phyloP scores from a whole-genome alignment of 2,329 filamentous ascomycete genomes.

The Claviceps quebecensis region DNA sequence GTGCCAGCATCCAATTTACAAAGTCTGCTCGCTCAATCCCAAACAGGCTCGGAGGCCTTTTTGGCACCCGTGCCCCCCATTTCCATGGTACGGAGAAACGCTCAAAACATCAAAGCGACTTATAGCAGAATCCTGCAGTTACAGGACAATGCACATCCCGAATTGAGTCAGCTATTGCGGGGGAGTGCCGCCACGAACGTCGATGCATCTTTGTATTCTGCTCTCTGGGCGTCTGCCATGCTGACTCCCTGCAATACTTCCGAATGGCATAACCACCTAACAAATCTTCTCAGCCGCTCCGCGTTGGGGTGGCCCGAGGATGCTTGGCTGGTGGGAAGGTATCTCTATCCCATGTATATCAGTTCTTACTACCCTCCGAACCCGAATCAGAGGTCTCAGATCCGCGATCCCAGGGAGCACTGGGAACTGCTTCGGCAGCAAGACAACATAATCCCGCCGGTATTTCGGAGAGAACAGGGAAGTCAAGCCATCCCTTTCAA shows the following conservation, averaged over 20 bases:
- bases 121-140: constrained; percentile 24
- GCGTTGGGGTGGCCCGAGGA: constrained; percentile 42
- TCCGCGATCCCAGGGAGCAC: constrained; percentile 16
- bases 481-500: constrained; percentile 32
- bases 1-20: constrained; percentile 46
- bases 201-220: constrained; percentile 51
- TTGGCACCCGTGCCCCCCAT: constrained; percentile 49
- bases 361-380: constrained; percentile 19
- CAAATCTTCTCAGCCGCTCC: constrained; percentile 42
- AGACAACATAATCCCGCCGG: constrained; percentile 27
- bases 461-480: constrained; percentile 17
- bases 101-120: constrained; percentile 65
- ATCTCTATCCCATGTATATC: constrained; percentile 47
- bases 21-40: constrained; percentile 37
- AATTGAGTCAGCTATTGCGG: constrained; percentile 21
- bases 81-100: constrained; percentile 58
- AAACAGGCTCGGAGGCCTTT: constrained; percentile 32
- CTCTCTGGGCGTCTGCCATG: constrained; percentile 56
- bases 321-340: constrained; percentile 53
- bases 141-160: constrained; percentile 14
- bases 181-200: constrained; percentile 28
- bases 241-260: constrained; percentile 32
- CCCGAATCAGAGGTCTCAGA: too few species aligned
- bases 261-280: constrained; percentile 47
- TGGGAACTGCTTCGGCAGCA: constrained; percentile 26